Base-by-base conservation (phyloP, 768 basidiomycete genomes). In the Crepidotus variabilis region DNA sequence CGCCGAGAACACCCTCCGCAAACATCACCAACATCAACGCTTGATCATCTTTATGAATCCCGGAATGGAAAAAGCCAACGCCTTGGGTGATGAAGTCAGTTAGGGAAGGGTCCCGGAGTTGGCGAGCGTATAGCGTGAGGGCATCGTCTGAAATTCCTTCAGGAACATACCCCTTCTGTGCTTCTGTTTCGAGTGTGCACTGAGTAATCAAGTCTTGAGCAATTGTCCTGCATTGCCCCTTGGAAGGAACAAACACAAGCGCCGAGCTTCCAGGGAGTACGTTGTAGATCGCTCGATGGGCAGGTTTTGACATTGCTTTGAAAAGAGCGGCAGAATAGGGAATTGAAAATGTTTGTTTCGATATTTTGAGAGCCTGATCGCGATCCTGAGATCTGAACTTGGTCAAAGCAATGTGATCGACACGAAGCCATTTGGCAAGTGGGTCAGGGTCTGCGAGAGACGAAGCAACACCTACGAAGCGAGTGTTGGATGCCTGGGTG, bases 281-380 rank as follows among this genome's bases (percentile, higher is more conserved):
- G 13, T 72, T 66, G 56, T 72, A 80, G 57, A 97, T 84, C n/a
- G 85, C 85, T 9, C 84, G 72, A 70, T 95, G 91, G 1, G 88
- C 85, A 2, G 96, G 94, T 67, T 93, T 95, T 48, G 90, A 84
- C 88, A 98, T 97, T 1, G 87, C 82, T 65, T 94, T 95, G 72
- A 94, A 87, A 18, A 98, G 77, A 0, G 92, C 85, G 0, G 88
- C 80, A 3, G 95, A 97, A 63, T 94, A 86, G 0, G 93, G 84
- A 47, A 94, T 88, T 16, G 86, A 87, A 72, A 96, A 98, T 0
- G 92, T 81, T 54, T 90, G 86, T 11, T 84, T 80, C 16, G 81
- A 79, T 28, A 85, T 79, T 7, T 75, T 74, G 18, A 98, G 73
- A 0, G 92, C 79, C 62, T 92, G 90, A 57, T 93, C 91, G 35